Evolutionary conservation across 2,329 filamentous ascomycete genomes (phyloP), one percentile per base, ranked within the genome.

Genomic region (Botrytis pseudocinerea): DNA sequence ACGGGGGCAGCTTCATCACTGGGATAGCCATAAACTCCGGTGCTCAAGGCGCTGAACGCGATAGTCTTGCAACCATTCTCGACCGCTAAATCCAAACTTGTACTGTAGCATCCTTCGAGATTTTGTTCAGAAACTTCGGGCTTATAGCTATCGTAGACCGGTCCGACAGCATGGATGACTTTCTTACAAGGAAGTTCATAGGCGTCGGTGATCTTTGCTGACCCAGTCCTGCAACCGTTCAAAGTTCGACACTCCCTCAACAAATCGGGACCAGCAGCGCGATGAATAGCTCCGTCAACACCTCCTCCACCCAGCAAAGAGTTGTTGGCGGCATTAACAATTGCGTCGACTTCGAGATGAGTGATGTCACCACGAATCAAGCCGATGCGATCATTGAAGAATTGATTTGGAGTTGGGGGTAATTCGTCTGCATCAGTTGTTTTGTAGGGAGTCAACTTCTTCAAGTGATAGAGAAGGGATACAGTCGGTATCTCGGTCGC

Each of bases 151-250:
- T 83, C 77, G 82, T 95, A 98, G 44, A 97, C 83, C 0, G 96
- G 96, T 0, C 96, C 96, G 5, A 98, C 95, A 28, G 96, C 90
- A 82, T 98, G 96, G 72, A 98, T 97, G 77, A 98, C 88, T 76
- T 92, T 90, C 73, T 88, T 87, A 78, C 90, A 92, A 0, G 94
- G 94, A 38, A 98, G 85, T 0, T 89, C 79, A 82, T 96, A 94
- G 14, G 90, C 95, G 51, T 84, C 82, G 0, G 96, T 98, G 79
- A 97, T 94, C 81, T 95, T 95, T 40, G 94, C 93, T 40, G 88
- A 85, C 69, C 96, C 95, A 0, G 93, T 95, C 22, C 85, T 82
- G 81, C 95, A 98, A 69, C 94, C 93, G 65, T 86, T 80, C 2
- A 98, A 85, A 0, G 81, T 86, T n/a, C 84, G 82, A 82, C 95